Percentiles rank a stretch among this genome's conserved stretches.
phyloP scores from a whole-genome alignment of 1,284 basidiomycete species.

The Rhodotorula sp. region DNA sequence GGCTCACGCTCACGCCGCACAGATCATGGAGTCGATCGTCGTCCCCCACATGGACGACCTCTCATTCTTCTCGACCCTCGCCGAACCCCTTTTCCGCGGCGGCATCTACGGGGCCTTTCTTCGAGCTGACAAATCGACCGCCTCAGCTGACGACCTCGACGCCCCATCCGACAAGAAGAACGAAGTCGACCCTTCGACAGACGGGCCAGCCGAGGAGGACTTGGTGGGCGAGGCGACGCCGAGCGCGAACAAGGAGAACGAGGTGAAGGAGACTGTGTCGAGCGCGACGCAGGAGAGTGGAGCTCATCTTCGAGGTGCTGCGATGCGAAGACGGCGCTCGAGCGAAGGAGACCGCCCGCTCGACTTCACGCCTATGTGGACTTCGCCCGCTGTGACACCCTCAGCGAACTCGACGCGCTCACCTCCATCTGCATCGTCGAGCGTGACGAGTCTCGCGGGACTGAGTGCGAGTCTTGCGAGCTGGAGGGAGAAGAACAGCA shows the following conservation, averaged over 20 bases:
- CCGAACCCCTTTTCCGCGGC: conserved; percentile 64
- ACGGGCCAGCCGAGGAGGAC: background rate
- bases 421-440: conserved; percentile 1
- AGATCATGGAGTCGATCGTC: conserved; percentile 91
- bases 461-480: conserved; percentile 11
- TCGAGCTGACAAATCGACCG: background rate
- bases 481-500: conserved; percentile 22
- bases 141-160: too few species aligned
- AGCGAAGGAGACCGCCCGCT: conserved; percentile 3
- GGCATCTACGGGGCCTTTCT: conserved; percentile 75
- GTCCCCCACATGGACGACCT: conserved; percentile 98
- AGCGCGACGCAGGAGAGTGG: too few species aligned
- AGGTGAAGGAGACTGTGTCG: background rate
- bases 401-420: background rate
- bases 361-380: background rate
- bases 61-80: conserved; percentile 79
- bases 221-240: background rate
- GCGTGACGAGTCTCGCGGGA: conserved; percentile 18
- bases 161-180: too few species aligned
- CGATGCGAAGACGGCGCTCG: background rate
- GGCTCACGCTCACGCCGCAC: background rate
- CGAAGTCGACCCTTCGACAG: too few species aligned
- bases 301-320: background rate
- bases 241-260: background rate
- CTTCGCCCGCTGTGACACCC: background rate